Evolutionary conservation across 1,284 basidiomycete species (phyloP).

Genomic region (Quambalaria eucalypti): DNA sequence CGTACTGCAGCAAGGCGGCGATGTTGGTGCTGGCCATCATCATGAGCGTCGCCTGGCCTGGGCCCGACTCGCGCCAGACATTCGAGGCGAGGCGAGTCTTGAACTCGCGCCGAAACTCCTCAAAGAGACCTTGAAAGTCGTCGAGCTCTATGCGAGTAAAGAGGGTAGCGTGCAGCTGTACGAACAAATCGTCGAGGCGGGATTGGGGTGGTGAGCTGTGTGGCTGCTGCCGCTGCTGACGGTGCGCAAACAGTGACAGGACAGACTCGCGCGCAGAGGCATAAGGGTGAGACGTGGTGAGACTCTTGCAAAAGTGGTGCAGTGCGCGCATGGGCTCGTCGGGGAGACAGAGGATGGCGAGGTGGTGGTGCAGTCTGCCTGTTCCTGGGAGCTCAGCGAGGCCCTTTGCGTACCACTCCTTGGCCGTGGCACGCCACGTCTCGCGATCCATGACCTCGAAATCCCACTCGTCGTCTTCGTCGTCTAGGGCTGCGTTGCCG

Average conservation of each 20-base stretch:
- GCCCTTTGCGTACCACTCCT: slow-evolving; percentile 85
- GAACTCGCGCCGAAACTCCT: too few relatives aligned
- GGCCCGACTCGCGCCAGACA: too few relatives aligned
- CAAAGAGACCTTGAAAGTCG: slow-evolving; percentile 70
- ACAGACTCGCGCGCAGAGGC: slow-evolving; percentile 75
- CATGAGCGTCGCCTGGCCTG: slow-evolving; percentile 90
- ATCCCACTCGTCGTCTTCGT: slow-evolving; percentile 48
- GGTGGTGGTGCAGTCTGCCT: slow-evolving; percentile 84
- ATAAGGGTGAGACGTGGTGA: slow-evolving; percentile 83
- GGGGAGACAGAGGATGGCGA: slow-evolving; percentile 71
- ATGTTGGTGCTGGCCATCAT: slow-evolving; percentile 87
- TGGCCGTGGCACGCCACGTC: slow-evolving; percentile 77
- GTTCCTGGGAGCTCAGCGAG: slow-evolving; percentile 78
- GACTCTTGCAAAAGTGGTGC: slow-evolving; percentile 84
- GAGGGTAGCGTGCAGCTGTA: slow-evolving; percentile 86
- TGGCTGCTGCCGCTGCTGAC: slow-evolving; percentile 50
- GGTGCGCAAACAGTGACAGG: slow-evolving; percentile 69
- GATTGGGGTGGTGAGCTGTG: slow-evolving; percentile 57
- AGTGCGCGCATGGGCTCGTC: slow-evolving; percentile 71
- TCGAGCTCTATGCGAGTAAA: slow-evolving; percentile 90
- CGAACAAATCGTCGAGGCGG: slow-evolving; percentile 69
- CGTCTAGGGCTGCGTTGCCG: slow-evolving; percentile 71
- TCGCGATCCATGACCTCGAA: slow-evolving; percentile 88
- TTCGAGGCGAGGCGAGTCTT: too few relatives aligned
- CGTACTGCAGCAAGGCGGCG: slow-evolving; percentile 75